Base-by-base conservation (phyloP, 1,139 yeast genomes). In the Geotrichum bryndzae region DNA sequence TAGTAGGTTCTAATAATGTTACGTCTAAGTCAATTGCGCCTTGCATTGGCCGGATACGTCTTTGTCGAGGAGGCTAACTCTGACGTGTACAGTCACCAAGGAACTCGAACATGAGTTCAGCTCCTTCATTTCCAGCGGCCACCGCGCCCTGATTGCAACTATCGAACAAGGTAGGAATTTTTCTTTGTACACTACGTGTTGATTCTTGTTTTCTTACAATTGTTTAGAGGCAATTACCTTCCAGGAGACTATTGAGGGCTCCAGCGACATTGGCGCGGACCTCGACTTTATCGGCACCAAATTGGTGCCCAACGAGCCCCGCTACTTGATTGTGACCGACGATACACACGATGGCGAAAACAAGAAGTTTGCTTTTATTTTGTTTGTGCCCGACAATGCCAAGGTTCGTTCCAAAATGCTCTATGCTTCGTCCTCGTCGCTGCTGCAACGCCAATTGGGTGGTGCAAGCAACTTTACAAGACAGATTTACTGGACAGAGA, bases 321-420 rank as follows among this genome's bases (percentile, higher is more conserved):
- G 80, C 10, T 90, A 89, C 69, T 72, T 89, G 50, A 74, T 89
- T 10, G 70, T 86, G 52, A 79, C 80, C 59, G 74, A 77, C 54
- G 78, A 73, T 48, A 13, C 46, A 3, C 46, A 41, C 22, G 6
- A 15, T n/a, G 46, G 46, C n/a, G 45, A 38, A 2, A 29, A 31
- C 38, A 27, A 55, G 22, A 41, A 41, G 22, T 70, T 65, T 1
- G 68, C 71, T 10, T 91, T 94, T 69, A 81, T 91, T 56, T 84
- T 95, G 52, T 92, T 82, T 76, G 94, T 94, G 57, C 98, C 99
- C 0, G 97, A 94, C 72, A 74, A 76, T 57, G 91, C 97, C 13
- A 85, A 87, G 7, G 92, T 94, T 46, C 82, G 92, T 64, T 82
- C 84, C 63, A 94, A 94, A 73, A 94, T 94, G 98, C 80, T 94